phyloP scores from a whole-genome alignment of 2,329 filamentous ascomycete genomes.

The Alternaria hordeiaustralica region DNA sequence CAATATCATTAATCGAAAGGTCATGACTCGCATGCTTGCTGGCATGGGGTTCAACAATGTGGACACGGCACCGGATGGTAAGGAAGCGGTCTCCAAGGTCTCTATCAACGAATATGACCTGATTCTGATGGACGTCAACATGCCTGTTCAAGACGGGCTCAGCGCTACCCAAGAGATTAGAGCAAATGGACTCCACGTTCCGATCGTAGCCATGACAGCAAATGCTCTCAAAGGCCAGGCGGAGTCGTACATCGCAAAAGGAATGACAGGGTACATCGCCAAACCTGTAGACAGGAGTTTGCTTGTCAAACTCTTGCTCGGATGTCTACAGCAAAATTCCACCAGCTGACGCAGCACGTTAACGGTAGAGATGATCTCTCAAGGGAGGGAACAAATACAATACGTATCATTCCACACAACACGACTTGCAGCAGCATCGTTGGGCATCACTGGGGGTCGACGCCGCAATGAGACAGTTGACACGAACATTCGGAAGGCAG shows the following conservation, averaged over 20 bases:
- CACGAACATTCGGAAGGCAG: neutral
- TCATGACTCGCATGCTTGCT: conserved; percentile 56
- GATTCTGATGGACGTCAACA: conserved; percentile 47
- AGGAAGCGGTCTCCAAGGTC: conserved; percentile 49
- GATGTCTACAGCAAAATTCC: conserved; percentile 23
- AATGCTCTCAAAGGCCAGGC: conserved; percentile 63
- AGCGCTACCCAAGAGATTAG: conserved; percentile 37
- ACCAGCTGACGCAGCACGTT: conserved; percentile 7
- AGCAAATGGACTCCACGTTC: conserved; percentile 31
- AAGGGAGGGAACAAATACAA: neutral
- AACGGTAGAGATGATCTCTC: neutral
- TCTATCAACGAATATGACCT: conserved; percentile 28
- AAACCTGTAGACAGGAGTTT: conserved; percentile 62
- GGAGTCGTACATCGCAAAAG: conserved; percentile 60
- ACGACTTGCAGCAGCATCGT: neutral
- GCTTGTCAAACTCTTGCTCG: conserved; percentile 52
- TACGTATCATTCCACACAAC: neutral
- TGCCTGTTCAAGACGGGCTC: conserved; percentile 43
- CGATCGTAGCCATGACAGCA: conserved; percentile 63
- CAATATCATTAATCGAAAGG: conserved; percentile 56
- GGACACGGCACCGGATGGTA: conserved; percentile 51
- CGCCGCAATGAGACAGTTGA: neutral
- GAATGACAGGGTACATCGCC: conserved; percentile 64
- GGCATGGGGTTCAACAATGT: conserved; percentile 43
- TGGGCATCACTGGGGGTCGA: neutral